Evolutionary conservation across 2,329 filamentous ascomycete species (phyloP).

Genomic region (Penicillium concentricum): DNA sequence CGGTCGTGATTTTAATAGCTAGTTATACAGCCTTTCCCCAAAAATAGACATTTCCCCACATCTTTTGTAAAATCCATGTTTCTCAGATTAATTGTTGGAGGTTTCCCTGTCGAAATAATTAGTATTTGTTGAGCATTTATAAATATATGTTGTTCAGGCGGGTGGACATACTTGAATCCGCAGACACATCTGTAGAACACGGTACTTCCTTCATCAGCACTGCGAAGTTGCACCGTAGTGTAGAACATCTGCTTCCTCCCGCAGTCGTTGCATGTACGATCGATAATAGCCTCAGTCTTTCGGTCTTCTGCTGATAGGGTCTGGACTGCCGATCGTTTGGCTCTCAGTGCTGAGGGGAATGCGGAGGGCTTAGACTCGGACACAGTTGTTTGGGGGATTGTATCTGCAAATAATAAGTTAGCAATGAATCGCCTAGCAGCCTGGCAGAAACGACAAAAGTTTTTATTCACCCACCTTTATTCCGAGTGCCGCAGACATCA

Average conservation of each 20-base stretch:
- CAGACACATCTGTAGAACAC: constrained; percentile 89
- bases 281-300: constrained; percentile 67
- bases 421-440: not conserved
- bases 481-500: constrained; percentile 81
- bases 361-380: constrained; percentile 85
- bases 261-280: constrained; percentile 75
- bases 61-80: constrained; percentile 13
- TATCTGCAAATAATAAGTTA: constrained; percentile 54
- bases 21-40: constrained; percentile 25
- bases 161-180: constrained; percentile 67
- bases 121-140: constrained; percentile 13
- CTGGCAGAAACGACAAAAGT: not conserved
- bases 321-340: constrained; percentile 84
- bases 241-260: constrained; percentile 79
- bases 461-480: constrained; percentile 63
- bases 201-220: constrained; percentile 93
- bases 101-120: constrained; percentile 33
- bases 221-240: constrained; percentile 79
- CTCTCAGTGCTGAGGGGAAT: constrained; percentile 84
- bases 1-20: constrained; percentile 30
- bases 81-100: constrained; percentile 33
- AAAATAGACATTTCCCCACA: constrained; percentile 20
- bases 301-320: constrained; percentile 74
- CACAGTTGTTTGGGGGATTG: constrained; percentile 70
- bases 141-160: not conserved